These are phyloP conservation scores for Nakataea oryzae DNA, from an alignment of 2,329 filamentous ascomycete species.

Conservation along the genomic window DNA sequence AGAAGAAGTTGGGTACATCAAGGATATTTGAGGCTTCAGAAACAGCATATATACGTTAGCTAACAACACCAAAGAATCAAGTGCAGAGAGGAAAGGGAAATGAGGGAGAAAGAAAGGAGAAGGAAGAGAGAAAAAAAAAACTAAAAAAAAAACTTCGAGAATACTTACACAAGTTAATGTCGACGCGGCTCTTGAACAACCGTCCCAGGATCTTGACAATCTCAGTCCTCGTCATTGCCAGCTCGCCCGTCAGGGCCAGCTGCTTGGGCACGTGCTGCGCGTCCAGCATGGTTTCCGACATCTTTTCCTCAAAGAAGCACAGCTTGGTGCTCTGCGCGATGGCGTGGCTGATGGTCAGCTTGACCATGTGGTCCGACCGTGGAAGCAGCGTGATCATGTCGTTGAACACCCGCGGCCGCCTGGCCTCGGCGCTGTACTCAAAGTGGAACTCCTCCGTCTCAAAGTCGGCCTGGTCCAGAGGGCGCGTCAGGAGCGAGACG, in stretches of 20 bases:
- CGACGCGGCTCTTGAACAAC: slow-evolving; percentile 87
- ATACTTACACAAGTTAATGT: slow-evolving; percentile 88
- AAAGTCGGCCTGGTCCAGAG: slow-evolving; percentile 79
- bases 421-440: slow-evolving; percentile 81
- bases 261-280: slow-evolving; percentile 87
- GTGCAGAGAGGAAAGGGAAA: neutral
- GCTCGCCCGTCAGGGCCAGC: slow-evolving; percentile 76
- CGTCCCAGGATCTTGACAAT: slow-evolving; percentile 86
- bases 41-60: slow-evolving; percentile 6
- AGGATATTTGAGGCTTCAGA: slow-evolving; percentile 82
- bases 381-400: slow-evolving; percentile 98
- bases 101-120: neutral
- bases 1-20: slow-evolving; percentile 95
- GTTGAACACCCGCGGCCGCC: slow-evolving; percentile 88
- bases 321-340: slow-evolving; percentile 96
- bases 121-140: too few species aligned
- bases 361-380: slow-evolving; percentile 93
- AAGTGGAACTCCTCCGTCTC: slow-evolving; percentile 99
- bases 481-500: slow-evolving; percentile 61
- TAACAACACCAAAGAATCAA: too few species aligned
- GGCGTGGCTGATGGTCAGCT: slow-evolving; percentile 92
- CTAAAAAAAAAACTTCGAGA: neutral
- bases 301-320: slow-evolving; percentile 90
- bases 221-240: slow-evolving; percentile 85
- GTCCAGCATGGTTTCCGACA: slow-evolving; percentile 87